phyloP scores from a whole-genome alignment of 176 grass and related monocot genomes.

The Neostapfia colusana region DNA sequence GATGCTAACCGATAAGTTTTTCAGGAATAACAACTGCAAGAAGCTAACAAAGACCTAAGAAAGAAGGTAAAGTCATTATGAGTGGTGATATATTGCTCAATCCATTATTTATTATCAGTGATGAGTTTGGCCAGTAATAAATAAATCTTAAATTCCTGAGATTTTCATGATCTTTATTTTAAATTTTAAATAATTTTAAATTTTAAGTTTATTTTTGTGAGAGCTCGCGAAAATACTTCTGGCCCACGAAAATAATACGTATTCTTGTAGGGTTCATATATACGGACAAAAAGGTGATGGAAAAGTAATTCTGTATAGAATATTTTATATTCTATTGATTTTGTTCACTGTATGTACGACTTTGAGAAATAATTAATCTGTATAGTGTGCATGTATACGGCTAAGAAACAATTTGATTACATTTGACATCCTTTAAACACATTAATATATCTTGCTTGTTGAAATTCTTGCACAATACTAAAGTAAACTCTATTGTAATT shows the following conservation, averaged over 20 bases:
- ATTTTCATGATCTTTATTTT: not conserved
- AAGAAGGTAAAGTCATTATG: constrained; percentile 62
- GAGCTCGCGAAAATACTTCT: too few species aligned
- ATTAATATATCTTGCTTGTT: not conserved
- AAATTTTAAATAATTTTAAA: too few species aligned
- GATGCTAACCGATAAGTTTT: constrained; percentile 9
- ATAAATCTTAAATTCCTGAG: not conserved
- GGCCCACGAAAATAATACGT: too few species aligned
- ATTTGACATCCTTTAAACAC: not conserved
- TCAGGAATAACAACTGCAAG: constrained; percentile 79
- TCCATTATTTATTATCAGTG: not conserved
- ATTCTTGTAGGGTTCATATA: too few species aligned
- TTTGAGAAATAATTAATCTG: not conserved
- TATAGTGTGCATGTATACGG: not conserved
- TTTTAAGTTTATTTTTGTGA: too few species aligned
- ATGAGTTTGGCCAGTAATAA: not conserved
- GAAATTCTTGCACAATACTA: constrained; percentile 6
- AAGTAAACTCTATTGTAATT: not conserved
- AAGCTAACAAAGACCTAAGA: constrained; percentile 70
- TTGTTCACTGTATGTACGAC: not conserved
- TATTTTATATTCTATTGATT: not conserved
- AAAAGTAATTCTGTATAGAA: not conserved
- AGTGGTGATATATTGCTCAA: not conserved
- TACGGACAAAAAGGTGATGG: too few species aligned
- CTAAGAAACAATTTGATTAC: not conserved